Conservation (phyloP, 768 basidiomycete species). For the Dacryopinax primogenitus region DNA sequence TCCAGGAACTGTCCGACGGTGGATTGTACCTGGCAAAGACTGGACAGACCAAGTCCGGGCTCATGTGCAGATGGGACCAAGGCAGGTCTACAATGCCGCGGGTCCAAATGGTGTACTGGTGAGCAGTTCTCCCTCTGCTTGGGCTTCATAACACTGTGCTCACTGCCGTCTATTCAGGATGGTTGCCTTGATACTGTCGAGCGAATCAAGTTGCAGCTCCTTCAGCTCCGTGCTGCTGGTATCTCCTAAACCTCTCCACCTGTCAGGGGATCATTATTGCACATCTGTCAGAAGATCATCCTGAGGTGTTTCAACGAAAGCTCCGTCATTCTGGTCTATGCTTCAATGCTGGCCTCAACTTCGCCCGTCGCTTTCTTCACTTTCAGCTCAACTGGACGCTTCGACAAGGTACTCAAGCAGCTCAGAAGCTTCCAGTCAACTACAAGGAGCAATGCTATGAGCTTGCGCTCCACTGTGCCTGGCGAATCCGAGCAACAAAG, state of each 20-base stretch:
- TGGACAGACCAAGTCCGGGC: background rate
- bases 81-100: background rate
- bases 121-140: background rate
- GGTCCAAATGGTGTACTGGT: background rate
- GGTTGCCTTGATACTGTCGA: background rate
- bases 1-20: background rate
- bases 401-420: slow-evolving; percentile 26
- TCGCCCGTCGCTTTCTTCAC: slow-evolving; percentile 20
- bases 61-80: background rate
- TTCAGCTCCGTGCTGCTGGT: slow-evolving; percentile 17
- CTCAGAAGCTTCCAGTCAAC: slow-evolving; percentile 28
- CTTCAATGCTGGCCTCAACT: slow-evolving; percentile 26
- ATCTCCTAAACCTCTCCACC: slow-evolving; percentile 21
- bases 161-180: background rate
- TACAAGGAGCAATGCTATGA: slow-evolving; percentile 18
- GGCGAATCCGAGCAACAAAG: slow-evolving; percentile 21
- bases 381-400: slow-evolving; percentile 22
- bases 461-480: slow-evolving; percentile 21
- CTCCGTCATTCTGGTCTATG: slow-evolving; percentile 20
- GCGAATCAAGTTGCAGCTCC: background rate
- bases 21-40: background rate
- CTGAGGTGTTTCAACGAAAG: slow-evolving; percentile 23
- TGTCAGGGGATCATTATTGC: slow-evolving; percentile 27
- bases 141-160: background rate
- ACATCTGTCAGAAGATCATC: slow-evolving; percentile 18